These are phyloP conservation scores for Monilinia fructigena DNA, from an alignment of 2,329 filamentous ascomycete genomes.

Conservation along the genomic window DNA sequence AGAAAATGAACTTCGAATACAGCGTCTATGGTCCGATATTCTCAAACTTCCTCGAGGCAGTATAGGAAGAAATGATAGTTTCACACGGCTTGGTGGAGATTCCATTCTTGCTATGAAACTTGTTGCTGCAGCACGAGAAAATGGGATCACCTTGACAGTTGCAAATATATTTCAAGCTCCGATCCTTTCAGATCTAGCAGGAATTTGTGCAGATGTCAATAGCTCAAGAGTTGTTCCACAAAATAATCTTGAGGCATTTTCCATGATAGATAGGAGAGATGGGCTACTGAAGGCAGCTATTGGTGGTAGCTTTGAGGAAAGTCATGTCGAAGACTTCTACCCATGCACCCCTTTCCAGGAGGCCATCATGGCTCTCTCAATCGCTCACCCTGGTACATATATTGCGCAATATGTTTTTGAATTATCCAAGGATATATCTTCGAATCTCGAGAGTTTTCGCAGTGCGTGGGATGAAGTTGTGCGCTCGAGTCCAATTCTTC, in stretches of 20 bases:
- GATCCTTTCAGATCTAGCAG: conserved; percentile 44
- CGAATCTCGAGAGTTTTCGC: conserved; percentile 28
- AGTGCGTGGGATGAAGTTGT: conserved; percentile 25
- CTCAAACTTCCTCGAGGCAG: conserved; percentile 26
- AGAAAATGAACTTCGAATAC: conserved; percentile 24
- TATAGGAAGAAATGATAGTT: conserved; percentile 39
- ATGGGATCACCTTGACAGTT: conserved; percentile 43
- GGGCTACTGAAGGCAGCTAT: conserved; percentile 31
- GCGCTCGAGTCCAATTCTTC: conserved; percentile 20
- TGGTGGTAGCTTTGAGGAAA: not conserved
- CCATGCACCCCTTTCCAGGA: conserved; percentile 43
- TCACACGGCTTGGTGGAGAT: conserved; percentile 43
- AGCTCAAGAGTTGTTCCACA: too few species aligned
- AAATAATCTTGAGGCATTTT: conserved; percentile 24
- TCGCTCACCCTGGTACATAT: conserved; percentile 40
- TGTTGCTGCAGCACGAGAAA: conserved; percentile 42
- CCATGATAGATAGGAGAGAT: conserved; percentile 26
- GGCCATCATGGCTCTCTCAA: conserved; percentile 42
- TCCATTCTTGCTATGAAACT: conserved; percentile 44
- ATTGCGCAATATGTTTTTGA: conserved; percentile 36
- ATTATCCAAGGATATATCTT: conserved; percentile 27
- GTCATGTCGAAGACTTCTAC: conserved; percentile 42
- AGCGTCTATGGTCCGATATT: conserved; percentile 22
- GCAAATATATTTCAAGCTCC: conserved; percentile 46
- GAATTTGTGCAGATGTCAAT: conserved; percentile 31